A percentile compares a stretch with the other conserved stretches of the same genome.
These are phyloP conservation scores for Scleromitrula shiraiana DNA, from an alignment of 2,329 filamentous ascomycete species.

Conservation along the genomic window DNA sequence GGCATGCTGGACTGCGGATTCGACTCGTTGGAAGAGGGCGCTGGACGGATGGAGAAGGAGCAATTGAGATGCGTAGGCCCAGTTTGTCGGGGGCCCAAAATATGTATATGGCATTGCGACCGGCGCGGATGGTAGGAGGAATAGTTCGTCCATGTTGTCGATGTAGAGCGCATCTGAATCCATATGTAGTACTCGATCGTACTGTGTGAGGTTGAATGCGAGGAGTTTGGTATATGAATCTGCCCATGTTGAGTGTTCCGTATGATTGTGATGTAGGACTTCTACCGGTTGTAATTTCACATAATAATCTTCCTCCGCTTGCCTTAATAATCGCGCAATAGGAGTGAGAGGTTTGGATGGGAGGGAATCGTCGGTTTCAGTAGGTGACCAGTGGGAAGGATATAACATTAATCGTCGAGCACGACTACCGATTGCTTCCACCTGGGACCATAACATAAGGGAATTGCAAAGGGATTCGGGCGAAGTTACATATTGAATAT, in stretches of 20 bases:
- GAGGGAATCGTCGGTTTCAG: slow-evolving; percentile 17
- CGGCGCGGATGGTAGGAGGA: slow-evolving; percentile 21
- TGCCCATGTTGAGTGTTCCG: slow-evolving; percentile 18
- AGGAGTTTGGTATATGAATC: slow-evolving; percentile 24
- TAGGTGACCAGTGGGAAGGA: slow-evolving; percentile 22
- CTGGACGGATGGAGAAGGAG: slow-evolving; percentile 21
- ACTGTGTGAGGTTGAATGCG: slow-evolving; percentile 26
- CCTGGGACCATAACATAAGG: slow-evolving; percentile 23
- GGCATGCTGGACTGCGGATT: slow-evolving; percentile 14
- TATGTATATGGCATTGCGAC: slow-evolving; percentile 26
- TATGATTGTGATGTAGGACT: slow-evolving; percentile 15
- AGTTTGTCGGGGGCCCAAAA: slow-evolving; percentile 18
- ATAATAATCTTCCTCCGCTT: slow-evolving; percentile 19
- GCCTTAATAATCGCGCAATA: slow-evolving; percentile 20
- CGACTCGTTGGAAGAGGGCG: slow-evolving; percentile 15
- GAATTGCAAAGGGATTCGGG: slow-evolving; percentile 25
- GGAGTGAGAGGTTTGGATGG: slow-evolving; percentile 15
- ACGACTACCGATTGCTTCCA: slow-evolving; percentile 25
- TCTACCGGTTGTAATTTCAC: slow-evolving; percentile 22
- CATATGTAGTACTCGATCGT: slow-evolving; percentile 20
- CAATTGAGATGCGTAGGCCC: slow-evolving; percentile 21
- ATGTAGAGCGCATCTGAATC: slow-evolving; percentile 20
- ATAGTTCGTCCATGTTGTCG: slow-evolving; percentile 24
- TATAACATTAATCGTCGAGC: slow-evolving; percentile 25
- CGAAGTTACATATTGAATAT: slow-evolving; percentile 25